These are phyloP conservation scores for Chytriomyces confervae DNA, from an alignment of 192 early-diverging fungal genomes.

Conservation along the genomic window DNA sequence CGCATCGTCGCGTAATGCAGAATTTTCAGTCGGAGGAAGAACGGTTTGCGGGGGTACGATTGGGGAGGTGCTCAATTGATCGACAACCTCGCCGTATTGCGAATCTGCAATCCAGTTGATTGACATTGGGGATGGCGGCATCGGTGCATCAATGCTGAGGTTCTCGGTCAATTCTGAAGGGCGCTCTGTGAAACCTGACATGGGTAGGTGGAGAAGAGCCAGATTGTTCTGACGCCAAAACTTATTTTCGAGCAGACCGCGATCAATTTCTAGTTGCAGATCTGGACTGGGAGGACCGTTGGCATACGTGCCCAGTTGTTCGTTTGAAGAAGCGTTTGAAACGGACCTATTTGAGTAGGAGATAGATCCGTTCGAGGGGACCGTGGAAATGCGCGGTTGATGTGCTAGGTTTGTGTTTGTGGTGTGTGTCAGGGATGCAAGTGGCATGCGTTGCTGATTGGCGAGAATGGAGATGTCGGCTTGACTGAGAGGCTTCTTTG, in stretches of 20 bases:
- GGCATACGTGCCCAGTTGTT: no score
- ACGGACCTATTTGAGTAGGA: neutral
- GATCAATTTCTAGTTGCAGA: neutral
- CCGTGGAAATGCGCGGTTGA: neutral
- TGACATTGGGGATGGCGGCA: neutral
- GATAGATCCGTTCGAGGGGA: neutral
- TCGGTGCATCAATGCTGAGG: neutral
- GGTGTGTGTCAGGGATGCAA: neutral
- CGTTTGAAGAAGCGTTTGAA: neutral
- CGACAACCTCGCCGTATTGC: neutral
- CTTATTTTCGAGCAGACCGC: neutral
- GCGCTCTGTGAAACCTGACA: neutral
- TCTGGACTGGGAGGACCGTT: neutral
- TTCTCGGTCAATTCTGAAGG: neutral
- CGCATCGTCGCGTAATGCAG: no score
- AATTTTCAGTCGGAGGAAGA: no score
- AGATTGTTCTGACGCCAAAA: neutral
- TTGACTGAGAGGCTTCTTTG: neutral
- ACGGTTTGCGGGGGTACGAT: neutral
- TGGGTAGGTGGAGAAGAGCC: neutral
- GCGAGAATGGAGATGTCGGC: neutral
- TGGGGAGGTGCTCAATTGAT: neutral
- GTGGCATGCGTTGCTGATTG: neutral
- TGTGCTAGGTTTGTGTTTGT: neutral
- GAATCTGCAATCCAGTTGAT: conserved; percentile 5